Conservation (phyloP, 257 asterid species). For the Fraxinus quadrangulata region DNA sequence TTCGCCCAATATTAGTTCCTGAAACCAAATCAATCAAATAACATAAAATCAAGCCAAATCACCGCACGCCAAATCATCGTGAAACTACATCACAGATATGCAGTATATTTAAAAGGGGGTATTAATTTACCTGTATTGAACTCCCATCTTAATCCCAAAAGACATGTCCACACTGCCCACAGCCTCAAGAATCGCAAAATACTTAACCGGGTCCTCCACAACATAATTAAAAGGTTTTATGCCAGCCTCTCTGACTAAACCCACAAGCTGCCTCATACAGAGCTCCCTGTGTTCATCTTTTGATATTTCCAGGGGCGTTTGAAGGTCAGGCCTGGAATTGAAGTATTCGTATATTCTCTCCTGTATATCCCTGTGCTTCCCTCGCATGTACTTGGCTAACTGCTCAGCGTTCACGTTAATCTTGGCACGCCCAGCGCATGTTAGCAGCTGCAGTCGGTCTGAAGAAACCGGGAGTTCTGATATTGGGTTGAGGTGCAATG, state of each 20-base stretch:
- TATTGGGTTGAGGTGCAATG: constrained; percentile 50
- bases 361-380: constrained; percentile 76
- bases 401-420: constrained; percentile 47
- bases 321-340: constrained; percentile 85
- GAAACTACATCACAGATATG: background rate
- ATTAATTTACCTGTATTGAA: constrained; percentile 77
- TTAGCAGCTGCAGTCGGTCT: constrained; percentile 32
- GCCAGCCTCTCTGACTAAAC: constrained; percentile 82
- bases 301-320: constrained; percentile 85
- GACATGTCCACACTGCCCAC: constrained; percentile 97
- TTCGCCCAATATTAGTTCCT: background rate
- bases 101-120: background rate
- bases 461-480: constrained; percentile 13
- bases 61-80: background rate
- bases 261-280: constrained; percentile 82
- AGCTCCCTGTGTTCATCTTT: constrained; percentile 90
- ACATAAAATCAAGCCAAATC: background rate
- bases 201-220: constrained; percentile 80
- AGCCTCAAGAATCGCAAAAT: constrained; percentile 85
- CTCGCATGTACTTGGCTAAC: constrained; percentile 73
- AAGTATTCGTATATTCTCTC: constrained; percentile 72
- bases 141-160: constrained; percentile 91
- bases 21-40: background rate
- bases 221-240: constrained; percentile 71
- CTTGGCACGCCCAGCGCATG: constrained; percentile 59